Evolutionary conservation across 345 rosid genomes (phyloP).

Genomic region (Mangifera indica): DNA sequence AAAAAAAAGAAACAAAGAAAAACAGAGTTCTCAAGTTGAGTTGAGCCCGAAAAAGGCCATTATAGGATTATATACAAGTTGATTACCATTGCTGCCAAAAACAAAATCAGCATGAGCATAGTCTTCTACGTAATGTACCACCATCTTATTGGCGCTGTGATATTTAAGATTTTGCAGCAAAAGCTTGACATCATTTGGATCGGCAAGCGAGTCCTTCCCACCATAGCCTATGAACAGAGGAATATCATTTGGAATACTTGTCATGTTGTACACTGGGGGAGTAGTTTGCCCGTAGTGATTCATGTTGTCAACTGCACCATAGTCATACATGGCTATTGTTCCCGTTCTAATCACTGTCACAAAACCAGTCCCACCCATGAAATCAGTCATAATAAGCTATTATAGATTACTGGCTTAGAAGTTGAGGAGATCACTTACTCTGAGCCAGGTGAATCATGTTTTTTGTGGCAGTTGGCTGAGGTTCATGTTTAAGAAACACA

Average conservation of each 20-base stretch:
- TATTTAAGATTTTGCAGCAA: constrained; percentile 37
- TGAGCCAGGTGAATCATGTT: constrained; percentile 66
- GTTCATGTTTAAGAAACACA: constrained; percentile 44
- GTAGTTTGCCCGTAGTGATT: constrained; percentile 46
- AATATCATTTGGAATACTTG: constrained; percentile 42
- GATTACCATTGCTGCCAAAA: constrained; percentile 37
- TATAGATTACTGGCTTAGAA: not conserved
- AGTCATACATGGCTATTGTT: constrained; percentile 45
- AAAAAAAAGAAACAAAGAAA: no score
- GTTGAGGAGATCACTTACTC: constrained; percentile 32
- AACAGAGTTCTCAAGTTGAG: constrained; percentile 12
- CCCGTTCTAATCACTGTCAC: constrained; percentile 45
- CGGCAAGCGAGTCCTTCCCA: constrained; percentile 44
- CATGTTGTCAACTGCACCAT: constrained; percentile 41
- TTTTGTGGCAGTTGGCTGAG: constrained; percentile 50
- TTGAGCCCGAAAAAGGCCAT: constrained; percentile 41
- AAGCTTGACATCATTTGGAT: constrained; percentile 37
- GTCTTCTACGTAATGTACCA: constrained; percentile 26
- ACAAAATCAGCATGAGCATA: constrained; percentile 58
- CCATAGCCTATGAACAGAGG: constrained; percentile 52
- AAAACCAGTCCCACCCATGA: not conserved
- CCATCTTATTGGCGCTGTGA: constrained; percentile 41
- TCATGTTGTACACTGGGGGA: constrained; percentile 49
- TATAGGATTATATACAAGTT: constrained; percentile 38
- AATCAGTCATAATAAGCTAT: no score